Evolutionary conservation across 495 filamentous ascomycete species (phyloP).

Genomic region (Podospora pseudocomata): DNA sequence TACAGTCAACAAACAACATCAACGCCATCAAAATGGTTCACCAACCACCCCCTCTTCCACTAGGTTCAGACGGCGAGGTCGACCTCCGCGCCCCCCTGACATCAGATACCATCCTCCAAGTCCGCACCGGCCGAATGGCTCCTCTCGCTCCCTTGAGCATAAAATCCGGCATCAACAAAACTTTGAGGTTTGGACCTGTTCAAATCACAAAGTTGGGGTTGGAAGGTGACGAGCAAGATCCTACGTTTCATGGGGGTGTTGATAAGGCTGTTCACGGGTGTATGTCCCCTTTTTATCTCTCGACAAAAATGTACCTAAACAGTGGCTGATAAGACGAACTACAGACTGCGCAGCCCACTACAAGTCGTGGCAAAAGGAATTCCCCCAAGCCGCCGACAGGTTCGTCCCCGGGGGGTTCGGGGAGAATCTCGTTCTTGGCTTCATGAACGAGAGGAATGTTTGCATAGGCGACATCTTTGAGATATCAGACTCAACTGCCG

Average conservation of each 20-base stretch:
- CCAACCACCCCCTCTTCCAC: background rate
- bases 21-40: background rate
- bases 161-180: slow-evolving; percentile 53
- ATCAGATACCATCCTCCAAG: slow-evolving; percentile 46
- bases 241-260: slow-evolving; percentile 49
- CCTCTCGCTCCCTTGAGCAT: slow-evolving; percentile 40
- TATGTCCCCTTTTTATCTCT: slow-evolving; percentile 21
- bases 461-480: slow-evolving; percentile 54
- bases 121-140: slow-evolving; percentile 54
- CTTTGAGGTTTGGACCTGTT: slow-evolving; percentile 34
- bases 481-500: background rate
- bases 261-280: slow-evolving; percentile 59
- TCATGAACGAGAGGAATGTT: slow-evolving; percentile 54
- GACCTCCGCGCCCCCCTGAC: slow-evolving; percentile 42
- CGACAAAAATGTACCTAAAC: background rate
- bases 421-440: slow-evolving; percentile 52
- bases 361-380: slow-evolving; percentile 42
- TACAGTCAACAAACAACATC: background rate
- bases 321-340: background rate
- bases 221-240: slow-evolving; percentile 54
- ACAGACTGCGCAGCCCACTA: slow-evolving; percentile 54
- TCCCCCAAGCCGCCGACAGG: slow-evolving; percentile 36
- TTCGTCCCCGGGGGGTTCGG: slow-evolving; percentile 55
- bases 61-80: slow-evolving; percentile 8
- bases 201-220: slow-evolving; percentile 45